A percentile compares a stretch with the other conserved stretches of the same genome.
Evolutionary conservation across 75 land plant genomes (phyloP).

Genomic region (Picea sitchensis): DNA sequence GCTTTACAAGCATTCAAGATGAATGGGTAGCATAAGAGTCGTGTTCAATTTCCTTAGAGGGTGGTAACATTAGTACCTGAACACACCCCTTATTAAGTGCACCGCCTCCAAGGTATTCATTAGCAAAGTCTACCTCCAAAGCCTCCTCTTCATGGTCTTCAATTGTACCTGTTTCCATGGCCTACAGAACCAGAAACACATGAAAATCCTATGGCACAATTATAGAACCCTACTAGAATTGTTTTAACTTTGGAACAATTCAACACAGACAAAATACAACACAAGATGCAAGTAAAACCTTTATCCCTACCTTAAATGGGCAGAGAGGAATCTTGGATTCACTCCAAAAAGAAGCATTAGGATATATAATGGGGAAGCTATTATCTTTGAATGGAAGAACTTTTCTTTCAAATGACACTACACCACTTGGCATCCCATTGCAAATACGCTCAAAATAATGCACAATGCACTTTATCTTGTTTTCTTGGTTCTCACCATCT

Average conservation of each 20-base stretch:
- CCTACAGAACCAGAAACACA: slow-evolving; percentile 27
- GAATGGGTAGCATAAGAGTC: not conserved
- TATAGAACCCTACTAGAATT: not conserved
- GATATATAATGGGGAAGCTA: slow-evolving; percentile 29
- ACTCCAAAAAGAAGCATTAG: slow-evolving; percentile 48
- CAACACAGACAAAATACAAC: not conserved
- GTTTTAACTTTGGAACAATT: not conserved
- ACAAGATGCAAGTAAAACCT: not conserved
- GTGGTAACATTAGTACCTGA: slow-evolving; percentile 37
- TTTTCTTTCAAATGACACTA: slow-evolving; percentile 85
- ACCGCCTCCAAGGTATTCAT: slow-evolving; percentile 90
- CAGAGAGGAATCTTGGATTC: slow-evolving; percentile 60
- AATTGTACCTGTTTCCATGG: slow-evolving; percentile 45
- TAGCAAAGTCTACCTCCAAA: slow-evolving; percentile 98
- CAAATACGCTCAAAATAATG: slow-evolving; percentile 88
- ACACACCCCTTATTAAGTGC: slow-evolving; percentile 90
- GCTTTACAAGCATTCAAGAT: not conserved
- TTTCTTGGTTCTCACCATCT: slow-evolving; percentile 34
- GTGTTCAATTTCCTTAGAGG: not conserved
- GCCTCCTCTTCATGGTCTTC: slow-evolving; percentile 69
- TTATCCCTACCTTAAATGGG: slow-evolving; percentile 48
- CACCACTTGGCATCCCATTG: slow-evolving; percentile 59
- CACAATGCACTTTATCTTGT: slow-evolving; percentile 76
- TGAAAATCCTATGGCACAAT: not conserved
- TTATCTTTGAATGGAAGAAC: slow-evolving; percentile 43